These are phyloP conservation scores for Candida germanica DNA, from an alignment of 805 yeast genomes.

Conservation along the genomic window DNA sequence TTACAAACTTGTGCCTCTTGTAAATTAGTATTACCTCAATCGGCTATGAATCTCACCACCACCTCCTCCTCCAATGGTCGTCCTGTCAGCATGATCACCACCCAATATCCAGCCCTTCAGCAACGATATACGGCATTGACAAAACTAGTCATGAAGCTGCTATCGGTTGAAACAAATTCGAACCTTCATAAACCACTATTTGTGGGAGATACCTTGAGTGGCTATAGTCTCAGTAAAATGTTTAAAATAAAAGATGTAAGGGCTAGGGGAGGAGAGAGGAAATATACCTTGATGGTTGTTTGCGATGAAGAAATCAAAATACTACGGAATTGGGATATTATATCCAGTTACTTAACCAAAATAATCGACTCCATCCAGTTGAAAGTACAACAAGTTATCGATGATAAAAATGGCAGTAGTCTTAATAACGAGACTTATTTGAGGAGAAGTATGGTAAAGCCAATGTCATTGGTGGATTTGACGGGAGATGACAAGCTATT, in stretches of 20 bases:
- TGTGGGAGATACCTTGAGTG: conserved; percentile 60
- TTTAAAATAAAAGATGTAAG: conserved; percentile 62
- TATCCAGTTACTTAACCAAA: conserved; percentile 34
- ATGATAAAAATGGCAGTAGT: conserved; percentile 9
- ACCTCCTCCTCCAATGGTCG: conserved; percentile 15
- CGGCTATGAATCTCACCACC: conserved; percentile 16
- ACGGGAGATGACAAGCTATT: conserved; percentile 53
- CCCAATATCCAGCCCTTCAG: conserved; percentile 56
- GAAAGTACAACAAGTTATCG: conserved; percentile 15
- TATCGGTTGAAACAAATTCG: conserved; percentile 63
- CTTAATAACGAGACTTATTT: conserved; percentile 50
- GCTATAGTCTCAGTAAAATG: conserved; percentile 56
- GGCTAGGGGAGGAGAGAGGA: conserved; percentile 73
- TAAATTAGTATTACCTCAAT: conserved; percentile 48
- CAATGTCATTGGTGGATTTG: conserved; percentile 53
- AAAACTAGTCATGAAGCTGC: conserved; percentile 58
- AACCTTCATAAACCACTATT: conserved; percentile 60
- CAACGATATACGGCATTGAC: conserved; percentile 51
- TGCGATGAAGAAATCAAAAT: conserved; percentile 52
- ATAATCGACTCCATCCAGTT: conserved; percentile 29
- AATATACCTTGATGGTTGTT: conserved; percentile 59
- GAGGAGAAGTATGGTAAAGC: conserved; percentile 54
- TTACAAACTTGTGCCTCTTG: conserved; percentile 60
- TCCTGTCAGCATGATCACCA: conserved; percentile 39
- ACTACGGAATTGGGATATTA: conserved; percentile 53